Evolutionary conservation across 345 rosid species (phyloP), one percentile per base, ranked within the genome.

Genomic region (Geranium rotundifolium): DNA sequence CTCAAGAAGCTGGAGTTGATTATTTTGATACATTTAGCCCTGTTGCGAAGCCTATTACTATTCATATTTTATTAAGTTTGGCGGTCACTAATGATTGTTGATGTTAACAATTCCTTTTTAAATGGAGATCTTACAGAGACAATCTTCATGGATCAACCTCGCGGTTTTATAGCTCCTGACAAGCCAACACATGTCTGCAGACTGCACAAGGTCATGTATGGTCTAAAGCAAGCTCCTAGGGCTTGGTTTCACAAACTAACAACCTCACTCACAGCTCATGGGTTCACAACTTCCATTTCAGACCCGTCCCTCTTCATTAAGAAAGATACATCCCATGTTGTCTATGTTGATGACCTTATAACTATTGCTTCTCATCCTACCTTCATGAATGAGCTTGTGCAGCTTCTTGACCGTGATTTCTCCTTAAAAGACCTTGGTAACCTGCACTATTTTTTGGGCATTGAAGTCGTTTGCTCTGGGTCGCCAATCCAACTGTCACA

Each of bases 181-280:
- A 23, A 19, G 7, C 57, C 39, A 49, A 4, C 30, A 18, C 60
- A 37, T 55, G 15, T 41, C 2, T 41, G 60, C 16, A 0, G 3
- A 13, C 18, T 58, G 4, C 14, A 16, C 0, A 4, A 27, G 4
- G 50, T 37, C 19, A 13, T 34, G 8, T 41, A 39, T 39, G 56
- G 68, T 13, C 54, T 57, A 0, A 65, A 57, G 23, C 37, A 65
- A 41, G 61, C 55, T 39, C 68, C 54, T 4, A 17, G 50, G 7
- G 62, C 56, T 0, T 23, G 46, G 16, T 20, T n/a, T n/a, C n/a
- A n/a, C n/a, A n/a, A n/a, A n/a, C n/a, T n/a, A n/a, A n/a, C n/a
- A n/a, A n/a, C n/a, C 14, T 41, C 57, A 7, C 56, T 27, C 18
- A 13, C 23, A 1, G 56, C 23, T 54, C 15, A n/a, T 19, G 4